Conservation (phyloP, 805 yeast species). For the Candida tammaniensis region DNA sequence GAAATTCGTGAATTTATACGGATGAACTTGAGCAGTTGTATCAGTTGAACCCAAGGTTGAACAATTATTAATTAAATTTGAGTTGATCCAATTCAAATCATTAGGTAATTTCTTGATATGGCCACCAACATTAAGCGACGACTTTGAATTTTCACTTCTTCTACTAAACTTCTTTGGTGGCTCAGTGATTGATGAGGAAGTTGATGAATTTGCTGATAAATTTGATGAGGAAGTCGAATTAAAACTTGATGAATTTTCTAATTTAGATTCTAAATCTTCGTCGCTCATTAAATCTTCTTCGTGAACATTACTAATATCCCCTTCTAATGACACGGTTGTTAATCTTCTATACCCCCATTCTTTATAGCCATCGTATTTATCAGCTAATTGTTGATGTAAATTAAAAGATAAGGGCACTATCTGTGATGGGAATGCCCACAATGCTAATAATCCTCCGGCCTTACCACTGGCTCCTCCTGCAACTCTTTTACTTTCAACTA, state of each 20-base stretch:
- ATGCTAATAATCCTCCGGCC: slow-evolving; percentile 92
- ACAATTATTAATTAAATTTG: slow-evolving; percentile 65
- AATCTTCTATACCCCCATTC: slow-evolving; percentile 94
- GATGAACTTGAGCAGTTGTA: slow-evolving; percentile 96
- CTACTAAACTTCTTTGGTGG: slow-evolving; percentile 39
- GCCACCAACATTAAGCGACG: neutral
- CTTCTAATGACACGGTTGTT: slow-evolving; percentile 83
- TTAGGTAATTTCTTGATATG: slow-evolving; percentile 42
- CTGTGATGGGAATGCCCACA: slow-evolving; percentile 97
- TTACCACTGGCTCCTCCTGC: slow-evolving; percentile 98
- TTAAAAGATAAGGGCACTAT: slow-evolving; percentile 85
- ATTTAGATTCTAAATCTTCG: slow-evolving; percentile 18
- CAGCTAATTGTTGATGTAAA: slow-evolving; percentile 79
- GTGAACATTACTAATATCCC: slow-evolving; percentile 52
- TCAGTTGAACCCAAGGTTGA: slow-evolving; percentile 78
- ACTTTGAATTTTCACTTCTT: slow-evolving; percentile 18
- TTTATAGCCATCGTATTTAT: slow-evolving; percentile 73
- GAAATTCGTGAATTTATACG: slow-evolving; percentile 87
- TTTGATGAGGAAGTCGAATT: slow-evolving; percentile 6
- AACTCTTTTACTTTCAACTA: slow-evolving; percentile 84
- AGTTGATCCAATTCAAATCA: slow-evolving; percentile 75
- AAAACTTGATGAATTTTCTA: slow-evolving; percentile 15
- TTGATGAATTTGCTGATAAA: slow-evolving; percentile 1
- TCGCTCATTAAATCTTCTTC: slow-evolving; percentile 20
- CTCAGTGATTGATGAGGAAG: slow-evolving; percentile 10